A percentile compares a stretch with the other conserved stretches of the same genome.
phyloP scores from a whole-genome alignment of 768 basidiomycete genomes.

The Auricularia cornea region DNA sequence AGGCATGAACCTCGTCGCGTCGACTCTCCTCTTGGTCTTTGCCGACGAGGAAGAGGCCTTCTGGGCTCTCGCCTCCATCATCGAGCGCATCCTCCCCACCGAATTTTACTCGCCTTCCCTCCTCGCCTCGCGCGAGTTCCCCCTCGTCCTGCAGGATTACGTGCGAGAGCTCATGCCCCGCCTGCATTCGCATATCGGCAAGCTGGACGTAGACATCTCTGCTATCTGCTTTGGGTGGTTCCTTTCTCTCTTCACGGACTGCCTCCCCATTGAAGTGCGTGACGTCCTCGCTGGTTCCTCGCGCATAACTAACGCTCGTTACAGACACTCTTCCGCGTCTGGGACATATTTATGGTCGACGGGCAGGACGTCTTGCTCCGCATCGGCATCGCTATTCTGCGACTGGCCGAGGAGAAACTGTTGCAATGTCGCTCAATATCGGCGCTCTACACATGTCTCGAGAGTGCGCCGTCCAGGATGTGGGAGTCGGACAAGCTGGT shows the following conservation, averaged over 20 bases:
- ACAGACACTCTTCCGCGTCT: constrained; percentile 88
- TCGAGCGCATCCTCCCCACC: constrained; percentile 81
- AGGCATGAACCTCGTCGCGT: constrained; percentile 93
- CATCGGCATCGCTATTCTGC: constrained; percentile 80
- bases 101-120: constrained; percentile 92
- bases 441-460: constrained; percentile 81
- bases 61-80: constrained; percentile 85
- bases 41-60: constrained; percentile 97
- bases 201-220: constrained; percentile 80
- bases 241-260: constrained; percentile 90
- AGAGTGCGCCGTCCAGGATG: constrained; percentile 84
- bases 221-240: constrained; percentile 99
- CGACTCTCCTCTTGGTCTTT: constrained; percentile 85
- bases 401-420: constrained; percentile 75
- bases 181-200: constrained; percentile 63
- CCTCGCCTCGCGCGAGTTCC: constrained; percentile 89
- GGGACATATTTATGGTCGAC: constrained; percentile 93
- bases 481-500: constrained; percentile 90
- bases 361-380: constrained; percentile 88
- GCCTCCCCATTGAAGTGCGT: constrained; percentile 85
- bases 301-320: neutral
- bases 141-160: constrained; percentile 81
- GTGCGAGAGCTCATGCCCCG: constrained; percentile 71
- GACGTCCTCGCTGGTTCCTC: neutral
- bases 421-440: constrained; percentile 77